Evolutionary conservation across 202 grass and related monocot species (phyloP).

Genomic region (Cymbopogon flexuosus): DNA sequence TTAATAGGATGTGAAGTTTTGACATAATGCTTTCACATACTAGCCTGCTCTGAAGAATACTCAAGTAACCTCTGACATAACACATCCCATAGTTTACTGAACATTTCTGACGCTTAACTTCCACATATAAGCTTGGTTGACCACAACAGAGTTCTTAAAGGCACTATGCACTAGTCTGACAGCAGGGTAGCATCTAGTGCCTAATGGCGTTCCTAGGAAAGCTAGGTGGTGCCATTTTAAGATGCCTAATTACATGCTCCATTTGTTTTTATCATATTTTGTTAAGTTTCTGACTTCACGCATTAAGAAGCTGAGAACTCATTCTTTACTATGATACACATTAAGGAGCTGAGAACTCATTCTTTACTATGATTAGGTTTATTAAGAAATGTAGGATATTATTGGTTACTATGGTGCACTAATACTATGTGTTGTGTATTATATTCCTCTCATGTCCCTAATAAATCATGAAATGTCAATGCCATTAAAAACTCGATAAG

Average conservation of each 20-base stretch:
- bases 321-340: neutral
- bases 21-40: neutral
- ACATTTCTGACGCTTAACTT: neutral
- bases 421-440: neutral
- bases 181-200: neutral
- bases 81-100: neutral
- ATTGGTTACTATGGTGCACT: neutral
- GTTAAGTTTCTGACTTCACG: neutral
- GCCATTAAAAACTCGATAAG: neutral
- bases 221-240: neutral
- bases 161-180: neutral
- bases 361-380: neutral
- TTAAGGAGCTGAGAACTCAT: neutral
- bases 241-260: neutral
- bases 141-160: neutral
- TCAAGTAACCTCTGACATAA: neutral
- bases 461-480: neutral
- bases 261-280: neutral
- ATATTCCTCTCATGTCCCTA: neutral
- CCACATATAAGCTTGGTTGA: neutral
- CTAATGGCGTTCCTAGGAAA: neutral
- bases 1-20: neutral
- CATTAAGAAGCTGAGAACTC: neutral
- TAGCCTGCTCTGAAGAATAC: neutral
- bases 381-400: neutral